phyloP scores from a whole-genome alignment of 768 basidiomycete species.

The Tephrocybe sp. region DNA sequence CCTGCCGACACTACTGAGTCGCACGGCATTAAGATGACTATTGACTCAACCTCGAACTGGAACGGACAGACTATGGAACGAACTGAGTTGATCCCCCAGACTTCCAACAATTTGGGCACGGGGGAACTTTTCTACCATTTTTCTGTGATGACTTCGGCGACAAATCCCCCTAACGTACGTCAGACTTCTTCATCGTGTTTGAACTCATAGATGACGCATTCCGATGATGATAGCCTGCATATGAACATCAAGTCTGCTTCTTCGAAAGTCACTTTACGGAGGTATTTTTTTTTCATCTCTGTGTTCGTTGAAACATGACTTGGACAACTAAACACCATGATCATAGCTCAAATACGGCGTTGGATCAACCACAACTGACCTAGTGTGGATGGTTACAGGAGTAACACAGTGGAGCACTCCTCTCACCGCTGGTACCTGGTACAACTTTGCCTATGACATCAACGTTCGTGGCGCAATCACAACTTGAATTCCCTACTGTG shows the following conservation, averaged over 20 bases:
- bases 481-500: background rate
- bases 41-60: constrained; percentile 53
- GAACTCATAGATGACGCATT: background rate
- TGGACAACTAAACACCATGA: background rate
- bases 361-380: constrained; percentile 41
- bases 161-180: constrained; percentile 51
- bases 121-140: constrained; percentile 65
- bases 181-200: background rate
- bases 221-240: constrained; percentile 33
- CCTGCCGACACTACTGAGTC: constrained; percentile 50
- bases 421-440: constrained; percentile 53
- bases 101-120: constrained; percentile 50
- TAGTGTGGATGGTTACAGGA: constrained; percentile 51
- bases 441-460: constrained; percentile 67
- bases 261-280: constrained; percentile 66
- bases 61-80: constrained; percentile 48
- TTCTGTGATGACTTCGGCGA: constrained; percentile 45
- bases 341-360: constrained; percentile 56
- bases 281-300: constrained; percentile 29
- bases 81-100: constrained; percentile 42
- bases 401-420: constrained; percentile 47
- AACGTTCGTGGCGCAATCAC: constrained; percentile 35
- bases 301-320: background rate
- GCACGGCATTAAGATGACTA: constrained; percentile 51
- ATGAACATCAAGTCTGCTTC: constrained; percentile 62